phyloP scores from a whole-genome alignment of 768 basidiomycete genomes.

The Cytidiella melzeri region DNA sequence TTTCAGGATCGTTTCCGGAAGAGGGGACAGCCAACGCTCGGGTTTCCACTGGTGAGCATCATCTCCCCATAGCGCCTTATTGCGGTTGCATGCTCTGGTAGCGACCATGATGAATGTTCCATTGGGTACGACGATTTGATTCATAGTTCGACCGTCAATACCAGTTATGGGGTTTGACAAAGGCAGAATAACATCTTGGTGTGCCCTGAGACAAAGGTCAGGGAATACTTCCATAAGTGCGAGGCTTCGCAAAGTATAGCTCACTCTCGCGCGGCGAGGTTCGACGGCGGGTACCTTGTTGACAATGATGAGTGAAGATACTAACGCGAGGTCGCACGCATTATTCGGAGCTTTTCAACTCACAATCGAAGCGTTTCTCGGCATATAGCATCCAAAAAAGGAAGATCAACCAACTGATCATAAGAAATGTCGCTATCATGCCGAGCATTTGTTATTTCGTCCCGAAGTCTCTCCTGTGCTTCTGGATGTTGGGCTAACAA shows the following conservation, averaged over 20 bases:
- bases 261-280: slow-evolving; percentile 7
- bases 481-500: slow-evolving; percentile 21
- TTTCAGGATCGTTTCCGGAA: slow-evolving; percentile 4
- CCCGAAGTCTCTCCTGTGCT: slow-evolving; percentile 22
- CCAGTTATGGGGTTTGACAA: slow-evolving; percentile 39
- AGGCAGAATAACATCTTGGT: slow-evolving; percentile 50
- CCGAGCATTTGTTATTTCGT: slow-evolving; percentile 18
- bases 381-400: slow-evolving; percentile 25
- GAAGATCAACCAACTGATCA: slow-evolving; percentile 21
- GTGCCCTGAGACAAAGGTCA: slow-evolving; percentile 23
- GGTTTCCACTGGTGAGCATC: slow-evolving; percentile 52
- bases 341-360: background rate
- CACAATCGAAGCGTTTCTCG: slow-evolving; percentile 21
- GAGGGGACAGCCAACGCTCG: slow-evolving; percentile 47
- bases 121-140: slow-evolving; percentile 37
- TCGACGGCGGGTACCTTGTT: slow-evolving; percentile 9
- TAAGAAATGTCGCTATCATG: slow-evolving; percentile 16
- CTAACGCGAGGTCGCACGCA: no score
- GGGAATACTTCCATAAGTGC: no score
- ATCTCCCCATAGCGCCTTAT: slow-evolving; percentile 49
- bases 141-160: slow-evolving; percentile 29
- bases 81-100: slow-evolving; percentile 39
- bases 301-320: background rate
- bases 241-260: background rate
- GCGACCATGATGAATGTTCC: slow-evolving; percentile 38